phyloP scores from a whole-genome alignment of 768 basidiomycete genomes.

The Suillus subaureus region DNA sequence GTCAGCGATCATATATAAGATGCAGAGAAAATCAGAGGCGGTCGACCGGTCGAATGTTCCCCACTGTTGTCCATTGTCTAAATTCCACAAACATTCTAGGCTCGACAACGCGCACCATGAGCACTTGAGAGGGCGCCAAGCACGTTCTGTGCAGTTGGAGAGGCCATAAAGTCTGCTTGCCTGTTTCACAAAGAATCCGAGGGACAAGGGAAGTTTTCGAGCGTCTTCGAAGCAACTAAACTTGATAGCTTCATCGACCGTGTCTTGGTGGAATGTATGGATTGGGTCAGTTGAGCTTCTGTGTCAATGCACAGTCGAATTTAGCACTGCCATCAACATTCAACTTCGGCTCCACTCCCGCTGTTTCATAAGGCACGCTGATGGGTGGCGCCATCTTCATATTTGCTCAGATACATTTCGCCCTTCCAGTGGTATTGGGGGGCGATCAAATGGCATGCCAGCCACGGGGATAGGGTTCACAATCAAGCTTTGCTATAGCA shows the following conservation, averaged over 20 bases:
- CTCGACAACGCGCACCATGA: conserved; percentile 8
- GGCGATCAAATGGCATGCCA: conserved; percentile 15
- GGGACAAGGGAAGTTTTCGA: conserved; percentile 3
- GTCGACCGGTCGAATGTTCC: neutral
- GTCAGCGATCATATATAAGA: neutral
- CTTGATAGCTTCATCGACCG: conserved; percentile 16
- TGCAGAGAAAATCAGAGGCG: neutral
- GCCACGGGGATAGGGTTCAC: conserved; percentile 19
- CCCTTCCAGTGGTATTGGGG: conserved; percentile 20
- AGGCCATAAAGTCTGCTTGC: conserved; percentile 8
- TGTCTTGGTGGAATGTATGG: conserved; percentile 10
- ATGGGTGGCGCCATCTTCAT: conserved; percentile 14
- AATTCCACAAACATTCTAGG: conserved; percentile 17
- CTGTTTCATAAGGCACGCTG: neutral
- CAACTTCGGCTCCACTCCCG: neutral
- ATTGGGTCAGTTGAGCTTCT: conserved; percentile 15
- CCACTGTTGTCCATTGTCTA: conserved; percentile 12
- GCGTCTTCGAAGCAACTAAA: neutral
- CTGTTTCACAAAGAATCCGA: conserved; percentile 17
- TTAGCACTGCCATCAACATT: conserved; percentile 7
- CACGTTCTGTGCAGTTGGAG: neutral
- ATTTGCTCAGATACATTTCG: conserved; percentile 16
- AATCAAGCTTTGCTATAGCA: conserved; percentile 16
- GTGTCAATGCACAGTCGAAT: conserved; percentile 11
- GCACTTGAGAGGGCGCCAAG: conserved; percentile 13